A percentile compares a stretch with the other conserved stretches of the same genome.
Evolutionary conservation across 805 yeast species (phyloP).

Genomic region (Myxozyma sirexii): DNA sequence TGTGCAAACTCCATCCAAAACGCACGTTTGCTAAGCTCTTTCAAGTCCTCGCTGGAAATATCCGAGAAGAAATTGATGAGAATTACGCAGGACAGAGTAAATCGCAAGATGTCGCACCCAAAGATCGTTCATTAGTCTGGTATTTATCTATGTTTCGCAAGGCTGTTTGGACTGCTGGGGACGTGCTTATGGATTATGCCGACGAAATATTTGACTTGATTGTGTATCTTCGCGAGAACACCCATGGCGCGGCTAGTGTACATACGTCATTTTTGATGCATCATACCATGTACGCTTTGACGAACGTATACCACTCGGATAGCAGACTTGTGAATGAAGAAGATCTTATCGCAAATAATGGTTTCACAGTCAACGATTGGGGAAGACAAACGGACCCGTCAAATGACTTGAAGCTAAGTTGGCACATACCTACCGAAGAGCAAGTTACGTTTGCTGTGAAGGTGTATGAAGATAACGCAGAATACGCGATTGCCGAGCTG

Average conservation of each 20-base stretch:
- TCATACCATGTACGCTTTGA: constrained; percentile 63
- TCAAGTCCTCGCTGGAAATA: constrained; percentile 52
- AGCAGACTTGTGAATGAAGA: constrained; percentile 26
- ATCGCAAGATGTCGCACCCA: constrained; percentile 66
- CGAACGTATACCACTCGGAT: constrained; percentile 50
- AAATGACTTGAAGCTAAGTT: constrained; percentile 52
- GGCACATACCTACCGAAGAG: constrained; percentile 69
- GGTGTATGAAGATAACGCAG: constrained; percentile 55
- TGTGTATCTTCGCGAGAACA: constrained; percentile 47
- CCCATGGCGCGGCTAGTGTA: constrained; percentile 68
- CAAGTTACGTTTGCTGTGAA: constrained; percentile 66
- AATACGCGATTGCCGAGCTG: constrained; percentile 31
- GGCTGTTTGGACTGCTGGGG: constrained; percentile 68
- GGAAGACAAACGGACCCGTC: constrained; percentile 37
- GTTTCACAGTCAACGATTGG: constrained; percentile 49
- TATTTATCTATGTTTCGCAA: constrained; percentile 70
- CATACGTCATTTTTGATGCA: constrained; percentile 67
- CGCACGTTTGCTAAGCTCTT: constrained; percentile 51
- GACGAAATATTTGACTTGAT: constrained; percentile 54
- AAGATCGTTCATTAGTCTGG: constrained; percentile 77
- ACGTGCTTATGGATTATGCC: constrained; percentile 48
- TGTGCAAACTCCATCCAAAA: constrained; percentile 66
- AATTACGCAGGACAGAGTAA: constrained; percentile 82
- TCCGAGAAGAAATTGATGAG: constrained; percentile 67
- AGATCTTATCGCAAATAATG: constrained; percentile 9